Percentiles rank a stretch among this genome's conserved stretches.
phyloP scores from a whole-genome alignment of 108 stramenopile species.

The Bacterosira constricta region DNA sequence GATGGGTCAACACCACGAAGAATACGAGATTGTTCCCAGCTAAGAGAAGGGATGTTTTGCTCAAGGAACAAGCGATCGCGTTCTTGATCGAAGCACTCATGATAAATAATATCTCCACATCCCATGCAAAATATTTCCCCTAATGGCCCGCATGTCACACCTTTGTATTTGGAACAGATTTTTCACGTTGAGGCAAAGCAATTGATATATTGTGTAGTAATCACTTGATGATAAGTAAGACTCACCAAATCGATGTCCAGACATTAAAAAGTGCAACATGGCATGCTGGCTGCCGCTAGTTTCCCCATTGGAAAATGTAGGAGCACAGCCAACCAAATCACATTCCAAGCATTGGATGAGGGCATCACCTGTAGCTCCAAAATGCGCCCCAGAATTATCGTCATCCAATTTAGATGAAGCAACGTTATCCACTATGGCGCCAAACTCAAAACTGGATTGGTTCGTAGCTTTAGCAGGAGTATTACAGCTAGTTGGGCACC shows the following conservation, averaged over 20 bases:
- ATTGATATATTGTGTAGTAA: neutral
- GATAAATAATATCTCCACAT: constrained; percentile 74
- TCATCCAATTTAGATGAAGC: neutral
- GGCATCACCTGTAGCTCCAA: constrained; percentile 49
- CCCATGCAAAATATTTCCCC: constrained; percentile 73
- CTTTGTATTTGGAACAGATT: constrained; percentile 8
- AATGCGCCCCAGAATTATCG: neutral
- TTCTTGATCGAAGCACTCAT: constrained; percentile 78
- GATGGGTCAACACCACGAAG: constrained; percentile 76
- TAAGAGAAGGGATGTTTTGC: constrained; percentile 51
- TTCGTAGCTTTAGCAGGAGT: neutral
- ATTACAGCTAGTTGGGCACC: constrained; percentile 22
- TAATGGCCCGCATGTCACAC: constrained; percentile 65
- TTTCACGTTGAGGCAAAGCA: neutral
- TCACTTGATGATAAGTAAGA: neutral
- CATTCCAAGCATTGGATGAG: constrained; percentile 84
- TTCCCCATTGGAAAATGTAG: constrained; percentile 31
- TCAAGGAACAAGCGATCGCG: constrained; percentile 62
- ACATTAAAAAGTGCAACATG: constrained; percentile 61
- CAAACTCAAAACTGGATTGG: neutral
- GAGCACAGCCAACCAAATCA: constrained; percentile 60
- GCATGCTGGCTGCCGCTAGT: constrained; percentile 48
- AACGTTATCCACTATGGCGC: neutral
- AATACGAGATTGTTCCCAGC: constrained; percentile 63
- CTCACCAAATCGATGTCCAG: constrained; percentile 74